A percentile compares a stretch with the other conserved stretches of the same genome.
phyloP scores from a whole-genome alignment of 208 protist species.

The Crithidia sp. region DNA sequence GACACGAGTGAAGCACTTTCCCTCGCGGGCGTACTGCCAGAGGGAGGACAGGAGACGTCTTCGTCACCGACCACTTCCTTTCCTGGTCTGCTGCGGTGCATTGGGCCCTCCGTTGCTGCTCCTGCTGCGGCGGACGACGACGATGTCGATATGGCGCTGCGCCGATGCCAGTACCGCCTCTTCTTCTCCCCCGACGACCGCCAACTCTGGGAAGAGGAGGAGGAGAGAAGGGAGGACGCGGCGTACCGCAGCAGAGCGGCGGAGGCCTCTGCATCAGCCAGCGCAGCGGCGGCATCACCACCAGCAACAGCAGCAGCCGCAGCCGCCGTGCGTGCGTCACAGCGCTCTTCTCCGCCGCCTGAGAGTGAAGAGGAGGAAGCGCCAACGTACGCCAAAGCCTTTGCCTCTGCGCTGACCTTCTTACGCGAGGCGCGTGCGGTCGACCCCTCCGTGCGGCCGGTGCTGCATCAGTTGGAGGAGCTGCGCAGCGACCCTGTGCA shows the following conservation, averaged over 20 bases:
- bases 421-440: constrained; percentile 9
- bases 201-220: constrained; percentile 33
- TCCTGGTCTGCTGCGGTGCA: not conserved
- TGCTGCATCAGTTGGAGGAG: constrained; percentile 11
- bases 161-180: constrained; percentile 38
- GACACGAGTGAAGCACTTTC: too few relatives aligned
- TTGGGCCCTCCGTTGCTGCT: not conserved
- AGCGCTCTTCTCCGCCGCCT: not conserved
- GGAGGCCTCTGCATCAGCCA: not conserved
- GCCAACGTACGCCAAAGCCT: constrained; percentile 10
- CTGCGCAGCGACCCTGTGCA: constrained; percentile 6
- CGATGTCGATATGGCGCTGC: constrained; percentile 26
- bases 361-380: not conserved
- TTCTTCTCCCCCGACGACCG: constrained; percentile 56
- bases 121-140: not conserved
- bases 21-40: too few relatives aligned
- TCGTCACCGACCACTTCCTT: not conserved
- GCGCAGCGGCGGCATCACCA: not conserved
- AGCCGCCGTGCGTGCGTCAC: too few relatives aligned
- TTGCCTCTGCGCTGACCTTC: constrained; percentile 22
- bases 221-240: not conserved
- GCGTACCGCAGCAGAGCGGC: too few relatives aligned
- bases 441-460: not conserved
- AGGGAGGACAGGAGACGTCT: too few relatives aligned
- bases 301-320: too few relatives aligned